Conservation (phyloP, 768 basidiomycete genomes). For the Hypholoma fasciculare region DNA sequence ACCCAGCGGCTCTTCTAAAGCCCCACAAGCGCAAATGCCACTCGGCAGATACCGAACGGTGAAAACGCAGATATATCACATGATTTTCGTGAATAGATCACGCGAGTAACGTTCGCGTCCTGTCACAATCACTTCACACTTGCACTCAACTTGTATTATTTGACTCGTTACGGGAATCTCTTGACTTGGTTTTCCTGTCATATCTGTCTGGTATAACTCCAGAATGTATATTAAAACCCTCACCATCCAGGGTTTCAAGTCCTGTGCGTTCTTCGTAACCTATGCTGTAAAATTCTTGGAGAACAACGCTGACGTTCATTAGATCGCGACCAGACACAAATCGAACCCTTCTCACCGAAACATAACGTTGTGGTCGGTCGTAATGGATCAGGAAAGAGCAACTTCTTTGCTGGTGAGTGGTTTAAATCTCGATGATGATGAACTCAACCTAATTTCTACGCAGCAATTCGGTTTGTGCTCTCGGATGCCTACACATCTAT, state of each 20-base stretch:
- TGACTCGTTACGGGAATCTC: no score
- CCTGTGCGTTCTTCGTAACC: slow-evolving; percentile 57
- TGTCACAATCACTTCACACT: no score
- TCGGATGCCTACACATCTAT: slow-evolving; percentile 98
- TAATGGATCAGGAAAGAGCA: slow-evolving; percentile 98
- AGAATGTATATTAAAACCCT: slow-evolving; percentile 85
- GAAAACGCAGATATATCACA: no score
- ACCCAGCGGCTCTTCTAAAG: no score
- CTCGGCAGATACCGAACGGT: no score
- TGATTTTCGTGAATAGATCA: no score
- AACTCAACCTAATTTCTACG: neutral
- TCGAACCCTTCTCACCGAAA: slow-evolving; percentile 91
- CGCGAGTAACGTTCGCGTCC: no score
- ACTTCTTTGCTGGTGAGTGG: slow-evolving; percentile 91
- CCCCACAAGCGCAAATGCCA: no score
- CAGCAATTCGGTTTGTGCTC: slow-evolving; percentile 95
- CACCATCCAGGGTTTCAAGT: slow-evolving; percentile 96
- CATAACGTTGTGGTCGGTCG: slow-evolving; percentile 98
- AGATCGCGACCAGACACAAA: slow-evolving; percentile 89
- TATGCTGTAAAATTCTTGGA: neutral
- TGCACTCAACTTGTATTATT: no score
- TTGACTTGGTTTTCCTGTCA: no score
- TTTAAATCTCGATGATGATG: neutral
- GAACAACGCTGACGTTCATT: slow-evolving; percentile 7
- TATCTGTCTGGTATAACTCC: neutral